Conservation (phyloP, 75 land plant genomes). For the Pinus taeda region DNA sequence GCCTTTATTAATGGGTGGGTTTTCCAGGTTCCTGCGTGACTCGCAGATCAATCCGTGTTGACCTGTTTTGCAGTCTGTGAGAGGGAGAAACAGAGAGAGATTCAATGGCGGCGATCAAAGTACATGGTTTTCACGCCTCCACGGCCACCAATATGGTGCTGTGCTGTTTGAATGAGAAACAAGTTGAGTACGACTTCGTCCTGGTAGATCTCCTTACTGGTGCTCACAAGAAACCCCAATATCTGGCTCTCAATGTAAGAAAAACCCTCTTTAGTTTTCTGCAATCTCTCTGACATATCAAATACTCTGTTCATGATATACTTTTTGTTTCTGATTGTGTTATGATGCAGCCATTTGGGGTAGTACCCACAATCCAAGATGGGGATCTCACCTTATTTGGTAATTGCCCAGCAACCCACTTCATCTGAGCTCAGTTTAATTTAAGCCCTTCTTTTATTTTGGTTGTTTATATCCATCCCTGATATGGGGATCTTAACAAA, state of each 20-base stretch:
- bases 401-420: not conserved
- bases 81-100: not conserved
- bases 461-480: too few species aligned
- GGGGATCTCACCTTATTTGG: conserved; percentile 33
- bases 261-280: not conserved
- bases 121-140: conserved; percentile 29
- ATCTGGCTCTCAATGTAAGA: conserved; percentile 31
- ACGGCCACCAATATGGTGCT: conserved; percentile 33
- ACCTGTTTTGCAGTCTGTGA: too few species aligned
- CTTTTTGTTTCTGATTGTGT: not conserved
- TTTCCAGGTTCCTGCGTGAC: too few species aligned
- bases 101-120: conserved; percentile 9
- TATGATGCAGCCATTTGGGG: conserved; percentile 24
- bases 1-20: too few species aligned
- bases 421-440: too few species aligned
- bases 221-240: conserved; percentile 34
- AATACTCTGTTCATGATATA: too few species aligned
- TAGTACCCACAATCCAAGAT: conserved; percentile 31
- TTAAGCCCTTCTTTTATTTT: too few species aligned
- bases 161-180: conserved; percentile 33
- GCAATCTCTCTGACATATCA: not conserved
- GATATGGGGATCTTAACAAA: too few species aligned
- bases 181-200: conserved; percentile 29
- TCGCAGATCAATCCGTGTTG: too few species aligned
- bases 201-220: conserved; percentile 23